Conservation (phyloP, 805 yeast genomes). For the Starmerella floricola region DNA sequence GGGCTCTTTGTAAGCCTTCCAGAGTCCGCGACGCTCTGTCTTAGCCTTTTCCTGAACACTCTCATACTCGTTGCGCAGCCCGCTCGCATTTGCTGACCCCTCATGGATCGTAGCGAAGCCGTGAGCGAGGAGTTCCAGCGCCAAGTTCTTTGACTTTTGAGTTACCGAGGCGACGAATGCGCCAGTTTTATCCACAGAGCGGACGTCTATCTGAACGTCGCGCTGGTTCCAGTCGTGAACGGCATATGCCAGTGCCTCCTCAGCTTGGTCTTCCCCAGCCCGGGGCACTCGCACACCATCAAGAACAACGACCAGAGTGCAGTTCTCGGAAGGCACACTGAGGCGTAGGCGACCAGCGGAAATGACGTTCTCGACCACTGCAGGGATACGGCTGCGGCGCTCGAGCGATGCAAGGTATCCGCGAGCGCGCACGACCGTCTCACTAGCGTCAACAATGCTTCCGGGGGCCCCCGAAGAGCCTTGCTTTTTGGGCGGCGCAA, state of each 20-base stretch:
- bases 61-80: constrained; percentile 41
- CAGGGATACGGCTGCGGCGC: constrained; percentile 52
- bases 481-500: constrained; percentile 32
- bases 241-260: constrained; percentile 43
- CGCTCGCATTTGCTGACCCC: constrained; percentile 47
- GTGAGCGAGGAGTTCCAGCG: constrained; percentile 41
- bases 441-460: constrained; percentile 68
- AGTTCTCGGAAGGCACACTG: constrained; percentile 57
- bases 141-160: constrained; percentile 32
- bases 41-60: constrained; percentile 56
- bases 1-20: constrained; percentile 40
- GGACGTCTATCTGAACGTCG: constrained; percentile 57
- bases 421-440: constrained; percentile 55
- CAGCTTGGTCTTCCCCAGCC: constrained; percentile 29
- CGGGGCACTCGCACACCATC: constrained; percentile 54
- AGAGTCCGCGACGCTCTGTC: constrained; percentile 44
- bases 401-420: constrained; percentile 59
- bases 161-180: constrained; percentile 66
- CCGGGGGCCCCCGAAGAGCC: constrained; percentile 39
- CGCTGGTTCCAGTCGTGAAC: constrained; percentile 52
- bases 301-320: constrained; percentile 54
- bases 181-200: constrained; percentile 63
- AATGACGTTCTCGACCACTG: constrained; percentile 59
- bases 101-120: constrained; percentile 60
- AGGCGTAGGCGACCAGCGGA: constrained; percentile 59